Base-by-base conservation (phyloP, 805 yeast species). In the Candida qinlingensis region DNA sequence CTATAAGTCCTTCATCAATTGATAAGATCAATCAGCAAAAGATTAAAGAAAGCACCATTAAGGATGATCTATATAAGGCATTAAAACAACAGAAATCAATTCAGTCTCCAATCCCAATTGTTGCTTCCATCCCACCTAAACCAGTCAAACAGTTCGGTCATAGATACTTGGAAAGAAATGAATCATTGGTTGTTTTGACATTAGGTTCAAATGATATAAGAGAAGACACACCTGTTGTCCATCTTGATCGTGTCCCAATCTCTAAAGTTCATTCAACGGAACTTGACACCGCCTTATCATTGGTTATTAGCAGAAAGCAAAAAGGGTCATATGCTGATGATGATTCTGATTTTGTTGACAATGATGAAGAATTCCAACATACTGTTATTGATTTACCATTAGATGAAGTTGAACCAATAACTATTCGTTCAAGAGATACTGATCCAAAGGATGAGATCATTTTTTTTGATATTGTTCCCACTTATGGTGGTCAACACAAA, bases 61-160 rank as follows among this genome's bases (percentile, higher is more conserved):
- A 54, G 31, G 56, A 55, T 33, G 58, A 59, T 37, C 42, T 43
- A 19, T 36, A 48, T 44, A 54, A 50, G 43, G 47, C 51, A 9
- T 37, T 49, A n/a, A 46, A 49, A 40, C 47, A 46, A 34, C 46
- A 41, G 9, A 46, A 40, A 25, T 19, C 43, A 29, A 19, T 28
- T 2, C 39, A 38, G 12, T 6, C 4, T 19, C 30, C 33, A 3
- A 12, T 25, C 19, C 31, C 45, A 28, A 26, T 41, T 11, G 30
- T 33, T 4, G 35, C 39, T 25, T 6, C 40, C 4, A 19, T 42
- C 33, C 26, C 41, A 13, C 49, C 54, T 7, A 76, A 78, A 45
- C 84, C 89, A 2, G 78, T 87, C 47, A 89, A 87, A 63, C 84
- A 95, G 0, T 85, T 89, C 68, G 97, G 97, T 36, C 96, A 90